Evolutionary conservation across 768 basidiomycete genomes (phyloP).

Genomic region (Infundibulicybe gibba): DNA sequence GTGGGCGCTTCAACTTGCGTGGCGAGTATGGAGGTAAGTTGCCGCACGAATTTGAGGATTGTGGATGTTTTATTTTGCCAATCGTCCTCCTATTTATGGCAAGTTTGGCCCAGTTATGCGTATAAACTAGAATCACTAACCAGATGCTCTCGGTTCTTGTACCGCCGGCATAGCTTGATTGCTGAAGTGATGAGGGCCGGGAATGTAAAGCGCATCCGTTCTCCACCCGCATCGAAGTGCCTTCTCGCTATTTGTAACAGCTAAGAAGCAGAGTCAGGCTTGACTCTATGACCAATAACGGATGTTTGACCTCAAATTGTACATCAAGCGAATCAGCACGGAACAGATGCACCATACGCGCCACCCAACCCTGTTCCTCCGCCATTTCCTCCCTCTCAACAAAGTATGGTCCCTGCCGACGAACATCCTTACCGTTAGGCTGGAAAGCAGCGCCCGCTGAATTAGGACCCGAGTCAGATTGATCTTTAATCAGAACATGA

Average conservation of each 20-base stretch:
- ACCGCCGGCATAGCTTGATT: slow-evolving; percentile 89
- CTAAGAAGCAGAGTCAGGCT: slow-evolving; percentile 31
- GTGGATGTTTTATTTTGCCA: slow-evolving; percentile 85
- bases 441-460: slow-evolving; percentile 23
- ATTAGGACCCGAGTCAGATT: slow-evolving; percentile 48
- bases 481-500: slow-evolving; percentile 88
- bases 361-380: slow-evolving; percentile 99
- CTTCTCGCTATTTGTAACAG: slow-evolving; percentile 87
- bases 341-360: slow-evolving; percentile 97
- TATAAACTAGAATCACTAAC: slow-evolving; percentile 30
- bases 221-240: slow-evolving; percentile 89
- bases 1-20: slow-evolving; percentile 90
- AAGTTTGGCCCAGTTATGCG: neutral
- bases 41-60: slow-evolving; percentile 92
- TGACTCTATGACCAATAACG: neutral
- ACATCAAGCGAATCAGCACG: slow-evolving; percentile 79
- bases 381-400: slow-evolving; percentile 88
- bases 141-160: slow-evolving; percentile 77
- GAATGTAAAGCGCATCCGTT: slow-evolving; percentile 95
- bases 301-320: slow-evolving; percentile 77
- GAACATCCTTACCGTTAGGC: slow-evolving; percentile 36
- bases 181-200: slow-evolving; percentile 93
- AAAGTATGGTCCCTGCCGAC: slow-evolving; percentile 56
- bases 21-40: slow-evolving; percentile 88
- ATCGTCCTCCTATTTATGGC: slow-evolving; percentile 61